phyloP scores from a whole-genome alignment of 2,329 filamentous ascomycete genomes.

The Ophiostoma sp. region DNA sequence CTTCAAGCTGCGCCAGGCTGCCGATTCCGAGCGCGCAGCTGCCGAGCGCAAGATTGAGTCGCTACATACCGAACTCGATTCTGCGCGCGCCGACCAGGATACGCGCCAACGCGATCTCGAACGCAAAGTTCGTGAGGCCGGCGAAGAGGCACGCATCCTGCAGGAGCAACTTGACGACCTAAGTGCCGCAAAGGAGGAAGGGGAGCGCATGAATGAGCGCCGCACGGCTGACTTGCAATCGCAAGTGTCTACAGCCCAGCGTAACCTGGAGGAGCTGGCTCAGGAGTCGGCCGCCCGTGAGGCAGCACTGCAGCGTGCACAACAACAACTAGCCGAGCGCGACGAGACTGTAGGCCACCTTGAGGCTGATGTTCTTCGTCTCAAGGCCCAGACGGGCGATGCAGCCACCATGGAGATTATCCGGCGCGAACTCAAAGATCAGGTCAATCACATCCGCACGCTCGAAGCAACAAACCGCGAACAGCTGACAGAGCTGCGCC shows the following conservation, averaged over 20 bases:
- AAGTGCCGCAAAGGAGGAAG: constrained; percentile 59
- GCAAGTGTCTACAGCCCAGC: constrained; percentile 44
- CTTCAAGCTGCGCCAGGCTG: constrained; percentile 60
- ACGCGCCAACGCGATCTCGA: constrained; percentile 61
- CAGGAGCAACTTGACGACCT: constrained; percentile 79
- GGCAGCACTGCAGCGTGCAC: constrained; percentile 52
- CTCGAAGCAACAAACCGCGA: constrained; percentile 78
- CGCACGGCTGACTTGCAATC: constrained; percentile 51
- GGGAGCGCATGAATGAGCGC: constrained; percentile 56
- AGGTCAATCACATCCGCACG: constrained; percentile 82
- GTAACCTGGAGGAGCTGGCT: constrained; percentile 53
- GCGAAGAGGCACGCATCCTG: constrained; percentile 67
- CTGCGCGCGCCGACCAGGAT: constrained; percentile 46
- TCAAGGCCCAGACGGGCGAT: constrained; percentile 84
- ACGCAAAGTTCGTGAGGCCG: constrained; percentile 61
- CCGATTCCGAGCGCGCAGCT: constrained; percentile 51
- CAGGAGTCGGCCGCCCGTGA: constrained; percentile 55
- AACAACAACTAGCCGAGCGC: constrained; percentile 62
- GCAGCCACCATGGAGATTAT: constrained; percentile 80
- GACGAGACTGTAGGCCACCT: constrained; percentile 67
- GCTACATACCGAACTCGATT: constrained; percentile 48
- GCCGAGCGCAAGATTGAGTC: constrained; percentile 47
- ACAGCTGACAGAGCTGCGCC: constrained; percentile 71
- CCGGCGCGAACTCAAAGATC: constrained; percentile 81
- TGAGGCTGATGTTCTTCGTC: constrained; percentile 74